A percentile compares a stretch with the other conserved stretches of the same genome.
Conservation (phyloP, 2,329 filamentous ascomycete genomes). For the Penicillium glabrum region DNA sequence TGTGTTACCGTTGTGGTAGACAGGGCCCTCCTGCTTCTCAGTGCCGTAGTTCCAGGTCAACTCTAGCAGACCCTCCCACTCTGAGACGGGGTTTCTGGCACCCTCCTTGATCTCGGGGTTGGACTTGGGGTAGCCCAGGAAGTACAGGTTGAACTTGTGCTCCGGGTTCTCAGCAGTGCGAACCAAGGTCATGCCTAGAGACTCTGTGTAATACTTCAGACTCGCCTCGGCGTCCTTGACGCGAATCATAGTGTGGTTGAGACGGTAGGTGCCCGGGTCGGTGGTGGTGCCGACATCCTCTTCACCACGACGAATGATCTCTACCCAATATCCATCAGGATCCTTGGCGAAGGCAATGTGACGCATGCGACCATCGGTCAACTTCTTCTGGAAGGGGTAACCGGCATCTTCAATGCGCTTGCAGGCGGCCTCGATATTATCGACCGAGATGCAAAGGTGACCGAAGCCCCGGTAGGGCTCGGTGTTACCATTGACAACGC, state of each 20-base stretch:
- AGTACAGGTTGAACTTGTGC: slow-evolving; percentile 85
- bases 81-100: slow-evolving; percentile 58
- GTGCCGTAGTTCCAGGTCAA: slow-evolving; percentile 77
- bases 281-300: slow-evolving; percentile 71
- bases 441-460: slow-evolving; percentile 79
- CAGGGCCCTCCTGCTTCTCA: slow-evolving; percentile 74
- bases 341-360: slow-evolving; percentile 89
- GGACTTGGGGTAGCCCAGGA: slow-evolving; percentile 73
- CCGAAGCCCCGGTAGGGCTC: slow-evolving; percentile 83
- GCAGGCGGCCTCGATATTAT: slow-evolving; percentile 86
- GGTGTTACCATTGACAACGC: slow-evolving; percentile 83
- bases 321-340: slow-evolving; percentile 76
- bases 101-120: slow-evolving; percentile 53
- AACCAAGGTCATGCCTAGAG: slow-evolving; percentile 83
- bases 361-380: slow-evolving; percentile 82
- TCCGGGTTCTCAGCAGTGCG: slow-evolving; percentile 69
- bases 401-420: slow-evolving; percentile 84
- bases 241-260: slow-evolving; percentile 75
- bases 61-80: slow-evolving; percentile 82
- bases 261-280: slow-evolving; percentile 70
- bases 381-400: slow-evolving; percentile 92
- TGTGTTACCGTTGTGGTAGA: slow-evolving; percentile 92
- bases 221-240: slow-evolving; percentile 78
- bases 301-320: slow-evolving; percentile 65
- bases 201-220: slow-evolving; percentile 78